Evolutionary conservation across 1,139 yeast genomes (phyloP), one percentile per base, ranked within the genome.

Genomic region (Protomyces lactucae-debilis): DNA sequence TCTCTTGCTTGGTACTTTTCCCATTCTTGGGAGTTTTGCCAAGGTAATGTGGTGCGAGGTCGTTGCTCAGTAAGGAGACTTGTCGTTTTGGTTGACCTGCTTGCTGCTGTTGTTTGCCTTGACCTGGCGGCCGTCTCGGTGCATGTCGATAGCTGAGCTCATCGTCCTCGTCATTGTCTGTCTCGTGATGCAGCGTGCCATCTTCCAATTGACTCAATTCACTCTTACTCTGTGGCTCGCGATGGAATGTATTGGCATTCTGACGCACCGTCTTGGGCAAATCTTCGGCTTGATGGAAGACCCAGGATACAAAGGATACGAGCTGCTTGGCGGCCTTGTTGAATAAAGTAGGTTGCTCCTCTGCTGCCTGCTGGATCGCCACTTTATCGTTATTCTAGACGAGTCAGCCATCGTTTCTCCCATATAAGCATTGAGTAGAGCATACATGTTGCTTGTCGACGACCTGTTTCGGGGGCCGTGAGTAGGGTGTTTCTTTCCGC

Each of bases 21-120:
- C 46, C 60, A 9, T 21, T 45, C 16, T 25, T 8, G 16, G 64
- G 64, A 12, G 64, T 60, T n/a, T 60, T 54, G 40, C 64, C 64
- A n/a, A 60, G 52, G 43, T 55, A 60, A 23, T 60, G 64, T 5
- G 64, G 64, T 9, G 45, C 48, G n/a, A 60, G 64, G 16, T 60
- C 64, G 14, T 18, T 43, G 21, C n/a, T 57, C 59, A n/a, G 55
- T 48, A 21, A 60, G n/a, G 40, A 60, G 35, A 39, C 60, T 43
- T 21, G 28, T 35, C n/a, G 52, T 28, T 28, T 12, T 12, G 21
- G 37, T 2, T 21, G 23, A 1, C 23, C 16, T 18, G 48, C 48
- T 37, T 37, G 43, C 6, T 37, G 43, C 43, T 5, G 43, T 1
- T 37, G 43, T 4, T n/a, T 37, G 12, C 23, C 48, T 18, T 21